Conservation (phyloP, 192 early-diverging fungal genomes). For the Borealophlyctis nickersoniae region DNA sequence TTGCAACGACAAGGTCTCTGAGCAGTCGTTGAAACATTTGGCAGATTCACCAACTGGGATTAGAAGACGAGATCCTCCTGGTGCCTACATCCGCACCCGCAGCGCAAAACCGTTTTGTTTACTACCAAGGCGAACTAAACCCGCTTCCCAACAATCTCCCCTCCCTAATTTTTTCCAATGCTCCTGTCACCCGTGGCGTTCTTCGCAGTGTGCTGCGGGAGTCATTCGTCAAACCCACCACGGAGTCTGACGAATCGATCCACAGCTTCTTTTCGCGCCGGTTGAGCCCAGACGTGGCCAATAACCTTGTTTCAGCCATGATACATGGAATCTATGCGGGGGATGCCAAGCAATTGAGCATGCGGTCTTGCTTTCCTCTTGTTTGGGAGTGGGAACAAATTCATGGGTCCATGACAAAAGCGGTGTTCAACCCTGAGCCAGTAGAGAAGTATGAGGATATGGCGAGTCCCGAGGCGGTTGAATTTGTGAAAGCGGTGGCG, state of each 20-base stretch:
- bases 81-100: slow-evolving; percentile 65
- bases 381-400: slow-evolving; percentile 68
- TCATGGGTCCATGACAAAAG: slow-evolving; percentile 50
- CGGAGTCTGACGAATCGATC: slow-evolving; percentile 77
- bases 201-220: slow-evolving; percentile 60
- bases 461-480: slow-evolving; percentile 37
- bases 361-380: slow-evolving; percentile 68
- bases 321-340: slow-evolving; percentile 95
- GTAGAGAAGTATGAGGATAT: neutral
- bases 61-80: slow-evolving; percentile 56
- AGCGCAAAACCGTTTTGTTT: slow-evolving; percentile 81
- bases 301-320: slow-evolving; percentile 82
- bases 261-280: slow-evolving; percentile 74
- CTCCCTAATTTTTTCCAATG: slow-evolving; percentile 31
- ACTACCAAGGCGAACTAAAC: slow-evolving; percentile 66
- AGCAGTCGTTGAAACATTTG: neutral
- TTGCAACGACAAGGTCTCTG: too few species aligned
- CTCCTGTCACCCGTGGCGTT: slow-evolving; percentile 54
- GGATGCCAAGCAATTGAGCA: slow-evolving; percentile 71
- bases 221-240: slow-evolving; percentile 33
- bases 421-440: slow-evolving; percentile 8
- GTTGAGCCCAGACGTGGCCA: slow-evolving; percentile 70
- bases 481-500: slow-evolving; percentile 58
- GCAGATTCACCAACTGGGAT: slow-evolving; percentile 59
- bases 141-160: slow-evolving; percentile 56